phyloP scores from a whole-genome alignment of 2,329 filamentous ascomycete species.

The Kalmusia sp. region DNA sequence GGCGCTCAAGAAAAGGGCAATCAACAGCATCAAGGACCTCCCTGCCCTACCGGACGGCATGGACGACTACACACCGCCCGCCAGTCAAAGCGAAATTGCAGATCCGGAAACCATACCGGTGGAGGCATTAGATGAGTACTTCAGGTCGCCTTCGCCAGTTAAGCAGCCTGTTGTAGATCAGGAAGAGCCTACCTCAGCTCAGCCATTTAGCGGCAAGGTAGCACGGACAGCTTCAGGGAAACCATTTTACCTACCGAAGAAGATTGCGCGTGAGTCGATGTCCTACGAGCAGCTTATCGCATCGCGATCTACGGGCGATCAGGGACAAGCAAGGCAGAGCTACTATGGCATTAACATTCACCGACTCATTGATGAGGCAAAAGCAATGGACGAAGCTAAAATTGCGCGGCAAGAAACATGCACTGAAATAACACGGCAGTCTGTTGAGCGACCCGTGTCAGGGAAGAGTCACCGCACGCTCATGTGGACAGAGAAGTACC shows the following conservation, averaged over 20 bases:
- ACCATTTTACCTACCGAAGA: slow-evolving; percentile 62
- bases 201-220: slow-evolving; percentile 24
- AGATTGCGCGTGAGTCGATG: slow-evolving; percentile 54
- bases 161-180: slow-evolving; percentile 22
- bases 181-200: slow-evolving; percentile 21
- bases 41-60: slow-evolving; percentile 29
- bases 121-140: slow-evolving; percentile 37
- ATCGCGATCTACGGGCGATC: slow-evolving; percentile 66
- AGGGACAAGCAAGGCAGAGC: slow-evolving; percentile 73
- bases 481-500: slow-evolving; percentile 98
- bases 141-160: slow-evolving; percentile 34
- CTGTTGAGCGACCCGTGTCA: slow-evolving; percentile 46
- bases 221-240: slow-evolving; percentile 64
- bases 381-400: slow-evolving; percentile 62
- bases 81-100: slow-evolving; percentile 39
- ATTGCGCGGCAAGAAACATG: slow-evolving; percentile 31
- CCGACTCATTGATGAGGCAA: slow-evolving; percentile 75
- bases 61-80: slow-evolving; percentile 40
- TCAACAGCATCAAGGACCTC: slow-evolving; percentile 36
- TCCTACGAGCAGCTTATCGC: slow-evolving; percentile 74
- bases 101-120: slow-evolving; percentile 39
- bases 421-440: slow-evolving; percentile 36
- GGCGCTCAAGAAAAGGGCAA: slow-evolving; percentile 41
- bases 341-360: slow-evolving; percentile 97
- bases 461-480: slow-evolving; percentile 55